Evolutionary conservation across 164 flowering plant genomes (phyloP), one percentile per base, ranked within the genome.

Genomic region (Paratinospora sagittata): DNA sequence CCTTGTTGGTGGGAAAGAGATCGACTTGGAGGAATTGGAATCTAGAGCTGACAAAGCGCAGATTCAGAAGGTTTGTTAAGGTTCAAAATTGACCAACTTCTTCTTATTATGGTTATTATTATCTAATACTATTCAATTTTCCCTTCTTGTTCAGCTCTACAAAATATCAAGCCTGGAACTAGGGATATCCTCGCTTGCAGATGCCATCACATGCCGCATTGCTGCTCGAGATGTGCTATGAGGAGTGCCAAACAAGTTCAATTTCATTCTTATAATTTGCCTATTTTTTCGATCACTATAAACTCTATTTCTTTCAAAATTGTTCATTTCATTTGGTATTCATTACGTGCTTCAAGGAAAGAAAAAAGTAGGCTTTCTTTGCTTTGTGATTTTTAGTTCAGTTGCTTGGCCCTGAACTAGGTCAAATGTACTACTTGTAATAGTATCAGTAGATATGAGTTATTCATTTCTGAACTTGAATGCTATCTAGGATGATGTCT

Each of bases 191-290:
- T 80, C 97, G 0, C 77, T 95, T 69, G 86, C 91, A 43, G 94
- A 90, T 83, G 92, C 96, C 34, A 92, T 92, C 47, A 78, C 84
- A 24, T 95, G 97, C 78, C 87, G 97, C 30, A 90, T 95, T 75
- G 96, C 97, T 68, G 85, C 88, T 11, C 85, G 97, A 19, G 96
- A 92, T 79, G 90, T 96, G 23, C 74, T 91, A 71, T 90, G 79
- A 88, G 63, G n/a, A 61, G 8, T 11, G 6, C 17, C n/a, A 14
- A 21, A 34, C 8, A 43, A 37, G 37, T 23, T 21, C 27, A 4
- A 12, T 21, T 17, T 41, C 33, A 27, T 68, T 45, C 47, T 27
- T 49, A 33, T 52, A 17, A 24, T 34, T 36, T 23, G 52, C 57
- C 63, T 27, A 8, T 61, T 60, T 8, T 36, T 8, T 8, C 3